Percentiles rank a stretch among this genome's conserved stretches.
Conservation (phyloP, 768 basidiomycete genomes). For the Russula abietina region DNA sequence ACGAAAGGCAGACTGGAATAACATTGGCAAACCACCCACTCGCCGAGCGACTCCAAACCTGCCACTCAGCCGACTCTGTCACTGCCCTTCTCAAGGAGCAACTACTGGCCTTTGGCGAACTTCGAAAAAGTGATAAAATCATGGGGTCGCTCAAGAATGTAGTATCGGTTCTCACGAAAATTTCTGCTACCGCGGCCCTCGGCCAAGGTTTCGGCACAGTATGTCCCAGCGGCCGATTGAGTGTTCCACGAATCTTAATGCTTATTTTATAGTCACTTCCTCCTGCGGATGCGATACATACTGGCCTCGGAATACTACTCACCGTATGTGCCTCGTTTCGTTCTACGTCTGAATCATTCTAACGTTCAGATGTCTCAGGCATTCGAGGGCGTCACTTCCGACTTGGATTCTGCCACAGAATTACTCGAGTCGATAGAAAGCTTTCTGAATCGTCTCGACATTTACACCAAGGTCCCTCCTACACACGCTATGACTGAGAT, state of each 20-base stretch:
- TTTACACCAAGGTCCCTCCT: neutral
- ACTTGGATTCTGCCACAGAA: neutral
- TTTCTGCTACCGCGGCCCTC: neutral
- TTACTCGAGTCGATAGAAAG: neutral
- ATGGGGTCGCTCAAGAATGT: neutral
- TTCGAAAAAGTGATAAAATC: neutral
- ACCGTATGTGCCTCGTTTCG: neutral
- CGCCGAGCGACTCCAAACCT: neutral
- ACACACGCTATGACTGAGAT: neutral
- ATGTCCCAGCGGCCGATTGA: neutral
- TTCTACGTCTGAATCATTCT: neutral
- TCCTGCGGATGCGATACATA: neutral
- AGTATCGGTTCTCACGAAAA: neutral
- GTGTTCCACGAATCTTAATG: conserved; percentile 25
- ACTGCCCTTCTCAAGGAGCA: neutral
- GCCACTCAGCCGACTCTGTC: neutral
- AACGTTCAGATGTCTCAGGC: neutral
- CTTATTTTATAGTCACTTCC: conserved; percentile 12
- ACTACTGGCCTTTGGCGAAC: neutral
- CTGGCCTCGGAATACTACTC: neutral
- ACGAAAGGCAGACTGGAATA: neutral
- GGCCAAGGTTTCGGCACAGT: neutral
- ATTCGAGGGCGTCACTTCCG: neutral
- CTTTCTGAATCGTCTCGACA: neutral
- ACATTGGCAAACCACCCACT: neutral